Conservation (phyloP, 202 grass and related monocot genomes). For the Zoysia matrella region DNA sequence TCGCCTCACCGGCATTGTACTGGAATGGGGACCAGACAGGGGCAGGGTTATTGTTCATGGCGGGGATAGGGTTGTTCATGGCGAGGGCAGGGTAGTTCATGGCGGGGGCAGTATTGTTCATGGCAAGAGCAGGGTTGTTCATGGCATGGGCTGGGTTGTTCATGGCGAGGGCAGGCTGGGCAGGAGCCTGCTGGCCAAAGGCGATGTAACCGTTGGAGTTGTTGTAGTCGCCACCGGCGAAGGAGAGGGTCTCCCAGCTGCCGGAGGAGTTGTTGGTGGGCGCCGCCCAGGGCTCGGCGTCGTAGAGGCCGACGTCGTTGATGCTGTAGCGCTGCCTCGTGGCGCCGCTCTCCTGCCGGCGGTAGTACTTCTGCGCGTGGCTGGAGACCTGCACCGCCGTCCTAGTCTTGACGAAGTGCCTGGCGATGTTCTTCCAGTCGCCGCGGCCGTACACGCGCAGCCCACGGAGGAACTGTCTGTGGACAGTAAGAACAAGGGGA, state of each 20-base stretch:
- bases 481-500: constrained; percentile 5
- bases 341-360: not conserved
- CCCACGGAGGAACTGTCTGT: no score
- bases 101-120: no score
- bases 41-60: not conserved
- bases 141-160: not conserved
- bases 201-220: no score
- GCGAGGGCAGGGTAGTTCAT: not conserved
- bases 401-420: constrained; percentile 36
- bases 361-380: constrained; percentile 59
- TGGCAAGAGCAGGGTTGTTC: not conserved
- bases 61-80: not conserved
- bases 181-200: no score
- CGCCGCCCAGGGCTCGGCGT: no score
- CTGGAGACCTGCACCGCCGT: constrained; percentile 49
- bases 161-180: not conserved
- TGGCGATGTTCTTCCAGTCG: no score
- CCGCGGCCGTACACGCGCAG: no score
- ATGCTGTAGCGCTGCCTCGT: constrained; percentile 3
- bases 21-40: not conserved
- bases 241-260: no score
- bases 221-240: no score
- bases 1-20: not conserved
- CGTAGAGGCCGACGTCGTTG: not conserved
- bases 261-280: no score